These are phyloP conservation scores for Zygoascus sp. DNA, from an alignment of 1,139 yeast genomes.

Conservation along the genomic window DNA sequence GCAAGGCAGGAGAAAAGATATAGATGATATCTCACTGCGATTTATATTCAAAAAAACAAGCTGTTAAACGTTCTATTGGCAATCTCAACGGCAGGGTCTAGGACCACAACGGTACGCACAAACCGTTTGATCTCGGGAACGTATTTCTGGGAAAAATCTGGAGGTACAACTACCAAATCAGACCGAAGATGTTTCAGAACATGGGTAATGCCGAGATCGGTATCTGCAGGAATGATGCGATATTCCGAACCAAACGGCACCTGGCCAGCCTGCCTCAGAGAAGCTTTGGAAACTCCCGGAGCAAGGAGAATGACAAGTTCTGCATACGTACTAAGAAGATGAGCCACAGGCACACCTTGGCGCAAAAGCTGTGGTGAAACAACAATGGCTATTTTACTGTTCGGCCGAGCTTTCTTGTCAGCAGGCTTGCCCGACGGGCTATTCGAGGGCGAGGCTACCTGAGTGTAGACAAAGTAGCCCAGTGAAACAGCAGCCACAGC, in stretches of 20 bases:
- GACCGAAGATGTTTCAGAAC: constrained; percentile 33
- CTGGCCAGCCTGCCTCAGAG: constrained; percentile 22
- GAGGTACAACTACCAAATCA: constrained; percentile 27
- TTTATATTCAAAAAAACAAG: constrained; percentile 20
- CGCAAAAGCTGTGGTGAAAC: constrained; percentile 18
- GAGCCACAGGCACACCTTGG: constrained; percentile 25
- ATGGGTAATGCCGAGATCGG: constrained; percentile 31
- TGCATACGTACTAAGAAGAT: constrained; percentile 23
- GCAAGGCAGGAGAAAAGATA: too few relatives aligned
- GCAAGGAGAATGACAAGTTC: constrained; percentile 27
- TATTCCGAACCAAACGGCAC: constrained; percentile 21
- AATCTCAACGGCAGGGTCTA: constrained; percentile 18
- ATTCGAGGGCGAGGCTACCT: background rate
- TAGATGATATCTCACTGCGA: too few relatives aligned
- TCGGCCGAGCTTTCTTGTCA: background rate
- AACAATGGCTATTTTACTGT: constrained; percentile 1
- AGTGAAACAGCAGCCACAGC: constrained; percentile 4
- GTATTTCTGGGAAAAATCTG: constrained; percentile 21
- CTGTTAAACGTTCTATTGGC: constrained; percentile 18
- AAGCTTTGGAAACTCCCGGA: constrained; percentile 23
- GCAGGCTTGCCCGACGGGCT: background rate
- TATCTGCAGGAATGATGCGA: constrained; percentile 32
- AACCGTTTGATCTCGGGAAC: constrained; percentile 24
- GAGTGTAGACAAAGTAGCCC: constrained; percentile 6
- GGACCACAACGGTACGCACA: constrained; percentile 24